These are phyloP conservation scores for Suhomyces maxii DNA, from an alignment of 1,139 yeast genomes.

Conservation along the genomic window DNA sequence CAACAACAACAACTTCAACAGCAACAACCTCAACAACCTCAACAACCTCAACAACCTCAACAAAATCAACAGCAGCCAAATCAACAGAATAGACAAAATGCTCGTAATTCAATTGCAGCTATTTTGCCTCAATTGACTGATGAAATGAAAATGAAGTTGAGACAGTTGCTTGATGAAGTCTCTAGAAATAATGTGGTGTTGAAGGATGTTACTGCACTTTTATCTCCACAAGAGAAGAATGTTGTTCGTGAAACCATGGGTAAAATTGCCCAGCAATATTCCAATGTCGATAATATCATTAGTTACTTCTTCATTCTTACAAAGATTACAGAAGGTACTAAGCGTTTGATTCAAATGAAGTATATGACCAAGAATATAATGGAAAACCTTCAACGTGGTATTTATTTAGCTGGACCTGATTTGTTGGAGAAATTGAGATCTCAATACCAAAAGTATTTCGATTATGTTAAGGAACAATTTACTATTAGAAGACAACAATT, in stretches of 20 bases:
- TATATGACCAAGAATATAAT: conserved; percentile 74
- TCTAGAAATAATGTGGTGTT: conserved; percentile 64
- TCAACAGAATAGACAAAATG: conserved; percentile 5
- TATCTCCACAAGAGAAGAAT: conserved; percentile 64
- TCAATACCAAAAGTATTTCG: conserved; percentile 74
- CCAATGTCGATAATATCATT: conserved; percentile 71
- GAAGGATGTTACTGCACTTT: conserved; percentile 60
- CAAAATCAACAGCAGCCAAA: neutral
- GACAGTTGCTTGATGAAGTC: conserved; percentile 68
- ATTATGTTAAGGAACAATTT: conserved; percentile 59
- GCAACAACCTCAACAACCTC: neutral
- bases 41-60: neutral
- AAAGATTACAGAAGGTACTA: conserved; percentile 71
- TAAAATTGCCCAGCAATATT: conserved; percentile 60
- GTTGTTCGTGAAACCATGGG: conserved; percentile 60
- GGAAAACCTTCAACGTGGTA: conserved; percentile 63
- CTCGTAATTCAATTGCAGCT: conserved; percentile 16
- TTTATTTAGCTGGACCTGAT: conserved; percentile 66
- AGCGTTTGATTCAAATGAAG: conserved; percentile 74
- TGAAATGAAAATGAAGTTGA: conserved; percentile 50
- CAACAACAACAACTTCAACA: conserved; percentile 1
- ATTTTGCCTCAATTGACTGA: conserved; percentile 44
- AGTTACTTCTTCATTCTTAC: conserved; percentile 77
- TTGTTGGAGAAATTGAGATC: conserved; percentile 66
- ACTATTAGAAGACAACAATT: conserved; percentile 36